Conservation (phyloP, 176 grass and related monocot genomes). For the Elaeis guineensis region DNA sequence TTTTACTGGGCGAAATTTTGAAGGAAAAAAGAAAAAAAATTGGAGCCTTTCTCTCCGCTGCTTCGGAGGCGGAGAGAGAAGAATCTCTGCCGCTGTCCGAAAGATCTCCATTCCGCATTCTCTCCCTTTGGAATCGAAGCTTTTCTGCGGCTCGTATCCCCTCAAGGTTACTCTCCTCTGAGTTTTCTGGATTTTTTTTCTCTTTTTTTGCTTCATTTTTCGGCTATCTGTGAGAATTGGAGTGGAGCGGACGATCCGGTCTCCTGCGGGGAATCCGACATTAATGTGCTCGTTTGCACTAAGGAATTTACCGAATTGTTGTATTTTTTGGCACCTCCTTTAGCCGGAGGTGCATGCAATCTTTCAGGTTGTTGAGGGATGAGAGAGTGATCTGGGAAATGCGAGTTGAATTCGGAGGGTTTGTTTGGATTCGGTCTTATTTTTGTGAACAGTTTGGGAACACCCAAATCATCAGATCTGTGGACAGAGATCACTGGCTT, state of each 20-base stretch:
- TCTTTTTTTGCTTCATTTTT: neutral
- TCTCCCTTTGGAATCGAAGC: too few species aligned
- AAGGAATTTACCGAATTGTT: neutral
- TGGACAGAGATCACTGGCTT: neutral
- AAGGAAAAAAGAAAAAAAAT: neutral
- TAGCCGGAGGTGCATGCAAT: neutral
- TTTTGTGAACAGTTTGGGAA: neutral
- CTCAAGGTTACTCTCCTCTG: neutral
- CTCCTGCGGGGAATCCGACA: neutral
- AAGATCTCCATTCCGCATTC: too few species aligned
- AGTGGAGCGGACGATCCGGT: neutral
- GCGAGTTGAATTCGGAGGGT: too few species aligned
- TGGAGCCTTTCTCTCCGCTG: too few species aligned
- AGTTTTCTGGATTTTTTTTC: neutral
- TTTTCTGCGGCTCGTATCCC: too few species aligned
- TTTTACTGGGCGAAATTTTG: neutral
- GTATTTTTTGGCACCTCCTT: neutral
- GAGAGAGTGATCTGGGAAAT: neutral
- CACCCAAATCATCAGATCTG: conserved; percentile 12
- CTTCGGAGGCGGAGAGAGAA: too few species aligned
- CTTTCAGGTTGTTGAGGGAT: neutral
- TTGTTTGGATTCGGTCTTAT: neutral
- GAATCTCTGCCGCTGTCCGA: too few species aligned
- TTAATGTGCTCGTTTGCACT: conserved; percentile 4
- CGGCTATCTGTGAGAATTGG: neutral